Base-by-base conservation (phyloP, 805 yeast genomes). In the Pichia heedii region DNA sequence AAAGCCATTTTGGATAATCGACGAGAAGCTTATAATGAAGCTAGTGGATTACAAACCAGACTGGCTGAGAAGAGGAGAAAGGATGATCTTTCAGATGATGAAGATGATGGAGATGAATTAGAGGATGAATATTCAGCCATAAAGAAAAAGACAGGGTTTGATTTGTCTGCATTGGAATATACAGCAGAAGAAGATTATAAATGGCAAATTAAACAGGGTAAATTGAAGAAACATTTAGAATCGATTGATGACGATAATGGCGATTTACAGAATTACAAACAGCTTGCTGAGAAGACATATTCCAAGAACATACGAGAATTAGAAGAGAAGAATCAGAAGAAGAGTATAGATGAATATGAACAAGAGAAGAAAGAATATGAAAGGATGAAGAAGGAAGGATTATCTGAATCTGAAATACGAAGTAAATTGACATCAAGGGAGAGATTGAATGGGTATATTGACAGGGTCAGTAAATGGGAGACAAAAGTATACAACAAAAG, bases 161-260 rank as follows among this genome's bases (percentile, higher is more conserved):
- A 3, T 60, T 60, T 42, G 40, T 56, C n/a, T 69, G 66, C 24
- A 50, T 43, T 64, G 69, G 42, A 74, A 43, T 75, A 76, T 61
- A 71, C 84, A 0, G 70, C 81, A 5, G 83, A 77, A 42, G 84
- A 84, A 42, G 70, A 77, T 44, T 83, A 79, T 49, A 64, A 66
- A 42, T 82, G 88, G 88, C 13, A 26, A 8, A 27, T 6, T 1
- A 40, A 33, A 33, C 41, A 41, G 16, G 33, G 36, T 13, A 7
- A 20, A 19, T 41, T 36, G 5, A 27, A 43, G 8, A 19, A 21
- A 6, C 73, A 77, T 21, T 62, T 54, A 24, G 69, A 67, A 42
- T 48, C 50, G 6, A 51, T 51, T 11, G 58, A 58, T 19, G 56
- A 69, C 1, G 32, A 43, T 9, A 29, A 21, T 4, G 40, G 41